A percentile compares a stretch with the other conserved stretches of the same genome.
Conservation (phyloP, 441 rosid species). For the Jatropha multifida region DNA sequence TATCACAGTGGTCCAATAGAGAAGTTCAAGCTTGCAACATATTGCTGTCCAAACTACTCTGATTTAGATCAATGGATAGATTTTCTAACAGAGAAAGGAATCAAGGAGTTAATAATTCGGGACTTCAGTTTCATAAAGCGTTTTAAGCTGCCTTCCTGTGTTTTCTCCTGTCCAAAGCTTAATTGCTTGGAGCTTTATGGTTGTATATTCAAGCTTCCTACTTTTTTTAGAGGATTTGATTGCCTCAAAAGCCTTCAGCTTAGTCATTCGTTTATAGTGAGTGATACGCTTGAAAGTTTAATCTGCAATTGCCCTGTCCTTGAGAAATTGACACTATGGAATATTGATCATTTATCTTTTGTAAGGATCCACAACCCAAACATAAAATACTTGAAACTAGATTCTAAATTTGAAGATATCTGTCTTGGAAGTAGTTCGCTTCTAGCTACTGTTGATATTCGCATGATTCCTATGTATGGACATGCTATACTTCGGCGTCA, state of each 20-base stretch:
- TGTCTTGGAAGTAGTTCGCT: constrained; percentile 22
- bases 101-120: constrained; percentile 19
- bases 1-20: constrained; percentile 27
- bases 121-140: constrained; percentile 22
- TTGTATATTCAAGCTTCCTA: constrained; percentile 31
- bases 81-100: constrained; percentile 26
- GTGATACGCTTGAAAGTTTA: constrained; percentile 26
- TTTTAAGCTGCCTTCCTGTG: constrained; percentile 28
- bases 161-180: constrained; percentile 31
- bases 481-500: neutral
- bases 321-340: constrained; percentile 25
- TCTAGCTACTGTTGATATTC: constrained; percentile 30
- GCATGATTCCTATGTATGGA: constrained; percentile 26
- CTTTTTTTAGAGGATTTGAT: constrained; percentile 33
- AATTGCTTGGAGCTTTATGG: constrained; percentile 24
- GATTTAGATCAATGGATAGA: constrained; percentile 29
- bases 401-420: constrained; percentile 34
- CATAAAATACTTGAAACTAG: constrained; percentile 34
- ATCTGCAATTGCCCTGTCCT: constrained; percentile 32
- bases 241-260: constrained; percentile 30
- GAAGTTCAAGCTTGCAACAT: constrained; percentile 30
- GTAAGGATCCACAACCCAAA: constrained; percentile 29
- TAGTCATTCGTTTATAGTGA: constrained; percentile 16
- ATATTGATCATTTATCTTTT: constrained; percentile 26
- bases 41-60: constrained; percentile 18